phyloP scores from a whole-genome alignment of 2,329 filamentous ascomycete species.

The Talaromyces islandicus region DNA sequence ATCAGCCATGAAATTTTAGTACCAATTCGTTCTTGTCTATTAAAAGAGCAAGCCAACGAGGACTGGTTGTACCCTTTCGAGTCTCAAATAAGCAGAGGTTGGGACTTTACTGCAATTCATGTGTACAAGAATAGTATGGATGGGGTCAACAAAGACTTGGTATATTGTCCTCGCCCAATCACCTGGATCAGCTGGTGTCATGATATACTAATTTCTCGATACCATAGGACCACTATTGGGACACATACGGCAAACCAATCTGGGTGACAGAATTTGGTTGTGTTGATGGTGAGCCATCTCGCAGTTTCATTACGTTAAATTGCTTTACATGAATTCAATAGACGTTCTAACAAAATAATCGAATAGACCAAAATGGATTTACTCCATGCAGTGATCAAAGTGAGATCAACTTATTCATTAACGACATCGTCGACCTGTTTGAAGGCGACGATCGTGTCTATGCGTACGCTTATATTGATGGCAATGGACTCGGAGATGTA shows the following conservation, averaged over 20 bases:
- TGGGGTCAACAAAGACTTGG: conserved; percentile 2
- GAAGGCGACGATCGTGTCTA: conserved; percentile 4
- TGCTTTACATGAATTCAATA: neutral
- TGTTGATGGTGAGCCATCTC: neutral
- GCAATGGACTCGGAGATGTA: conserved; percentile 2
- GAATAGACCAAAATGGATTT: conserved; percentile 1
- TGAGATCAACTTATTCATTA: conserved; percentile 4
- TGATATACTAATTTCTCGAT: neutral
- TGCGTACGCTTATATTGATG: conserved; percentile 3
- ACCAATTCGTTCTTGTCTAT: neutral
- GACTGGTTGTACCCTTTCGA: conserved; percentile 5
- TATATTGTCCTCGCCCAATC: neutral
- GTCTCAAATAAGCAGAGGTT: neutral
- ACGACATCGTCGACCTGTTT: conserved; percentile 4
- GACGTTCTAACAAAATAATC: neutral
- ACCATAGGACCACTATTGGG: conserved; percentile 4
- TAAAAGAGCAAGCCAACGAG: conserved; percentile 4
- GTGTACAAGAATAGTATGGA: conserved; percentile 5
- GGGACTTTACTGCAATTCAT: conserved; percentile 6
- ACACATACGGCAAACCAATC: conserved; percentile 3
- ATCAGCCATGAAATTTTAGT: neutral
- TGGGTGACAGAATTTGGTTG: conserved; percentile 9
- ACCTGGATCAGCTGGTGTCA: neutral
- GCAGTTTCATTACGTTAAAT: neutral
- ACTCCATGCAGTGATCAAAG: conserved; percentile 1